Evolutionary conservation across 2,329 filamentous ascomycete genomes (phyloP).

Genomic region (Talaromyces funiculosus): DNA sequence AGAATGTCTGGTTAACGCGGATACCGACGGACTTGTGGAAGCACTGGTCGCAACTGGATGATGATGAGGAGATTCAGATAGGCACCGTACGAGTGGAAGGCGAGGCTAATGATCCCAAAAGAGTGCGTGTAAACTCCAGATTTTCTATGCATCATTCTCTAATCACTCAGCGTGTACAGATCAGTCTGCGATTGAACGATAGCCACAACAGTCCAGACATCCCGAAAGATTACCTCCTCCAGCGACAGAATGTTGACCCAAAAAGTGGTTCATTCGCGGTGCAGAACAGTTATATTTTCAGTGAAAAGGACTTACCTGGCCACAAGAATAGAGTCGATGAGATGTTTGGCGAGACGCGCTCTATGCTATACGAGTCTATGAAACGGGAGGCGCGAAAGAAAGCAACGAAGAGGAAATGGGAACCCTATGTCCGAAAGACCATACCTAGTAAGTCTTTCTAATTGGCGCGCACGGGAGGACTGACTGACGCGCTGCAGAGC

Average conservation of each 20-base stretch:
- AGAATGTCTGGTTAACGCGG: slow-evolving; percentile 64
- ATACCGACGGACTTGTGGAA: slow-evolving; percentile 77
- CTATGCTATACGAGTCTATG: slow-evolving; percentile 43
- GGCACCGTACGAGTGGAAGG: slow-evolving; percentile 63
- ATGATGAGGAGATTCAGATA: slow-evolving; percentile 75
- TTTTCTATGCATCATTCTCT: neutral
- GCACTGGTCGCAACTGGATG: slow-evolving; percentile 67
- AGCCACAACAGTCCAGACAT: slow-evolving; percentile 64
- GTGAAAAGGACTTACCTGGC: slow-evolving; percentile 84
- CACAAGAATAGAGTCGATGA: slow-evolving; percentile 50
- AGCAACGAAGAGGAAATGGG: slow-evolving; percentile 49
- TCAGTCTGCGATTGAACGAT: slow-evolving; percentile 64
- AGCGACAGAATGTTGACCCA: slow-evolving; percentile 56
- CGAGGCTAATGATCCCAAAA: slow-evolving; percentile 49
- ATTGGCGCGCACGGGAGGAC: neutral
- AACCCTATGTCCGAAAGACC: slow-evolving; percentile 54
- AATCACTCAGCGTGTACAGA: slow-evolving; percentile 34
- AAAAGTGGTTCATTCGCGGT: slow-evolving; percentile 44
- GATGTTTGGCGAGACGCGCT: slow-evolving; percentile 40
- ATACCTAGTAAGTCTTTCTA: slow-evolving; percentile 61
- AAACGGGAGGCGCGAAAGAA: slow-evolving; percentile 42
- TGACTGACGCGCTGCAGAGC: slow-evolving; percentile 50
- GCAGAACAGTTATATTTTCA: slow-evolving; percentile 85
- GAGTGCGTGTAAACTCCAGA: slow-evolving; percentile 30
- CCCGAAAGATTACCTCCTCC: slow-evolving; percentile 84